phyloP scores from a whole-genome alignment of 129 eudicot genomes.

The Chrysanthemum lavandulifolium region DNA sequence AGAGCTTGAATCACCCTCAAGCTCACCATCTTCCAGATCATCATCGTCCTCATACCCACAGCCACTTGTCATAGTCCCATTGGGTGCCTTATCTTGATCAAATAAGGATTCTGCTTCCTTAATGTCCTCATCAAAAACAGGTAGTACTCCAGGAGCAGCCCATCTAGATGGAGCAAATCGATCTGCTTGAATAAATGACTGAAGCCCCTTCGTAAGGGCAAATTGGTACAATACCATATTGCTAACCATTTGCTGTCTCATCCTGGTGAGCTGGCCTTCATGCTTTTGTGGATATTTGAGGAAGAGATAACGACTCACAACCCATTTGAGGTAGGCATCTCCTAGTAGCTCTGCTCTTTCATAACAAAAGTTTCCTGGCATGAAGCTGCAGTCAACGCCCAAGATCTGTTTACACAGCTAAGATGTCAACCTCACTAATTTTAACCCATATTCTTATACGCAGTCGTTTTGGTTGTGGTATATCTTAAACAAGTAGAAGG shows the following conservation, averaged over 20 bases:
- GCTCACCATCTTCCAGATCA: conserved; percentile 96
- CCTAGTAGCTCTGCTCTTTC: conserved; percentile 99
- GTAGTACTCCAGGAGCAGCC: conserved; percentile 98
- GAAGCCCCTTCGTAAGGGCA: conserved; percentile 87
- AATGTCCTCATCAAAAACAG: conserved; percentile 91
- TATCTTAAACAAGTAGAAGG: background rate
- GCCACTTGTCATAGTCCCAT: conserved; percentile 17
- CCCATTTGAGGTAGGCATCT: conserved; percentile 99
- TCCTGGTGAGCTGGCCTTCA: conserved; percentile 96
- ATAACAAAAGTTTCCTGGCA: conserved; percentile 98
- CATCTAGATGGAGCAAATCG: conserved; percentile 97
- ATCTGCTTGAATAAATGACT: conserved; percentile 95
- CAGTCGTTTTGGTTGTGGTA: background rate
- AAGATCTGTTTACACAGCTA: conserved; percentile 54
- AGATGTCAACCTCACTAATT: conserved; percentile 1
- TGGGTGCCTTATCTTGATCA: conserved; percentile 38
- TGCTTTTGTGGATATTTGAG: conserved; percentile 94
- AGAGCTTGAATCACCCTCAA: conserved; percentile 85
- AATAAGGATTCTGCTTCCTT: conserved; percentile 68
- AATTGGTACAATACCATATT: conserved; percentile 81
- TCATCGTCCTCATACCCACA: conserved; percentile 37
- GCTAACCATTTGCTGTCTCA: conserved; percentile 99
- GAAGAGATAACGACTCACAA: conserved; percentile 88
- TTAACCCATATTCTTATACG: too few species aligned
- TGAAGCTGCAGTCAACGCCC: conserved; percentile 99